Evolutionary conservation across 441 rosid genomes (phyloP), one percentile per base, ranked within the genome.

Genomic region (Viola pubescens): DNA sequence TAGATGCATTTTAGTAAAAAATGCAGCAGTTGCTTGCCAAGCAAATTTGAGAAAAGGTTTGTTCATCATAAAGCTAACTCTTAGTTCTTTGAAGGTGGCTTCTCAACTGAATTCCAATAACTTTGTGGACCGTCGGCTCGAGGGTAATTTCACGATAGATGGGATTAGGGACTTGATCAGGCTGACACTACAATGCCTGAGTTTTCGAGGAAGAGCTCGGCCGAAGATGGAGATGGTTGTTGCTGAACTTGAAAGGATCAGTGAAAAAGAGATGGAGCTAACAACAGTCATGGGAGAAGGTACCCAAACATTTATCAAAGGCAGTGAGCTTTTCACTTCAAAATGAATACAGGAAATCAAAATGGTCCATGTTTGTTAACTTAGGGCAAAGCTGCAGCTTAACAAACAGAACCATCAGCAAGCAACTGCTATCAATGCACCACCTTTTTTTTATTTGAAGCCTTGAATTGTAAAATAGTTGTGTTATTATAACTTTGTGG

Each of bases 271-370:
- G 63, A 79, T 79, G 85, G 76, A 65, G 46, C 9, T 79, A 56
- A 84, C 87, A 43, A 79, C 81, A 14, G 58, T 75, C 58, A 75
- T 76, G 78, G 75, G 83, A 8, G 89, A 80, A 43, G 81, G 79
- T 4, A 67, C 77, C 56, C 56, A 81, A 11, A 79, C 66, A 41
- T 59, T 84, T 42, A 65, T 73, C 68, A 73, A 69, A 41, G 88
- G 88, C 50, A 84, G 88, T 37, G 81, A 87, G 59, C 63, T 78
- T 44, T 79, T 87, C 51, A 65, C 68, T 58, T 66, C 51, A 34
- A 60, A 42, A 55, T 51, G 43, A 66, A 62, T 4, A 9, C 16
- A 53, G n/a, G 49, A n/a, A 48, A n/a, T 63, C 44, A 56, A 46
- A 42, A 42, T 67, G 1, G 9, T 45, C 58, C 26, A 19, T 19